Base-by-base conservation (phyloP, 2,329 filamentous ascomycete species). In the Fonsecaea multimorphosa region DNA sequence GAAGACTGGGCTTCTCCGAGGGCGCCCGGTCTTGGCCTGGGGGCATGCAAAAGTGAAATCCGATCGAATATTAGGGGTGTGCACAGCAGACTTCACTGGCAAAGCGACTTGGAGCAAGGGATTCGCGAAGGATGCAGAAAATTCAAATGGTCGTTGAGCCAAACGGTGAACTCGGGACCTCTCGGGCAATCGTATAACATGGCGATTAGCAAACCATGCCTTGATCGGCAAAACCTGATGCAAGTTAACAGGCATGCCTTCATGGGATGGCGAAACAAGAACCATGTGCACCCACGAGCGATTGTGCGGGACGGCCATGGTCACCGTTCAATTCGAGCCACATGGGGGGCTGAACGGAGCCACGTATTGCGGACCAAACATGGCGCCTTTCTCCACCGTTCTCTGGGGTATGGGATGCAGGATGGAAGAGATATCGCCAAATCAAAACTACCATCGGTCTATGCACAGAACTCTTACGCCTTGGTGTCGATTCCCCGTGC, bases 361-460 rank as follows among this genome's bases (percentile, higher is more conserved):
- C 54, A 57, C 54, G 54, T 57, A 57, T 57, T 34, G 31, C 34
- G 22, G n/a, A 40, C n/a, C 54, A 57, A 27, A 38, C 31, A 36
- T 9, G 32, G 40, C 32, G 22, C 24, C 22, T 22, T 19, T 34
- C 54, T 40, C 54, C 54, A 57, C 31, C 19, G 11, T 36, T 27
- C 32, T 27, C 14, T 29, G 54, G 54, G 54, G 54, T 38, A 57
- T 16, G 34, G 12, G 16, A 22, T 40, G n/a, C 27, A 31, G 12
- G 31, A 14, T 57, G 27, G 22, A n/a, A 34, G n/a, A 36, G 54
- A 32, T 57, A 57, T 38, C 31, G 32, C 54, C 34, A 57, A 57
- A 40, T 40, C 32, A 22, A 16, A 57, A 57, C 27, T 57, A 27
- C 31, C 54, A 57, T 40, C 54, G 32, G 54, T 16, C 34, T 27